phyloP scores from a whole-genome alignment of 2,329 filamentous ascomycete genomes.

The Monosporascus sp. region DNA sequence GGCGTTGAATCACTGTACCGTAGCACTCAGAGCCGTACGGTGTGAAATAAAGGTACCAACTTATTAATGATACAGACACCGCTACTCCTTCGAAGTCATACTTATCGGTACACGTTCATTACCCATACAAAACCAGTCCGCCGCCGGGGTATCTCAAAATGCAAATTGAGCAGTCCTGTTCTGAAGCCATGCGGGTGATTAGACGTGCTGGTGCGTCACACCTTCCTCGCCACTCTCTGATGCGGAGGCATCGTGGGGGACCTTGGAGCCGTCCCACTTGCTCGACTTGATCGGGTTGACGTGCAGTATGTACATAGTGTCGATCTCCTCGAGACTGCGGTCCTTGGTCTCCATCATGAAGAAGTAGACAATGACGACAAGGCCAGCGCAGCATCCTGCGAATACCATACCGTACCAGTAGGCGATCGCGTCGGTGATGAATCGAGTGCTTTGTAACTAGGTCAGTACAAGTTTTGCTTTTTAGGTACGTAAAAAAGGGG shows the following conservation, averaged over 20 bases:
- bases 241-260: constrained; percentile 9
- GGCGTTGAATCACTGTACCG: no score
- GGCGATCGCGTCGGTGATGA: constrained; percentile 65
- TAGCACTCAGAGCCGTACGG: no score
- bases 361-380: constrained; percentile 65
- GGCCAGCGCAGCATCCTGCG: constrained; percentile 59
- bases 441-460: constrained; percentile 48
- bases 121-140: no score
- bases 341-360: constrained; percentile 71
- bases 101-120: no score
- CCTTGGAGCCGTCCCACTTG: constrained; percentile 30
- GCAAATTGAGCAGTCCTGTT: no score
- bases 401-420: constrained; percentile 70
- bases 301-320: constrained; percentile 63
- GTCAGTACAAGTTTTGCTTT: constrained; percentile 17
- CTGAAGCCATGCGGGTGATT: no score
- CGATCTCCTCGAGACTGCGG: constrained; percentile 68
- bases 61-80: no score
- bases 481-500: background rate
- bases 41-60: no score
- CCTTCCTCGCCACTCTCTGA: background rate
- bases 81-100: no score
- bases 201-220: no score
- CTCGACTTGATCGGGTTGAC: constrained; percentile 45
- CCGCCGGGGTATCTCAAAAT: no score